Percentiles rank a stretch among this genome's conserved stretches.
Conservation (phyloP, 768 basidiomycete species). For the Podaxis sp. region DNA sequence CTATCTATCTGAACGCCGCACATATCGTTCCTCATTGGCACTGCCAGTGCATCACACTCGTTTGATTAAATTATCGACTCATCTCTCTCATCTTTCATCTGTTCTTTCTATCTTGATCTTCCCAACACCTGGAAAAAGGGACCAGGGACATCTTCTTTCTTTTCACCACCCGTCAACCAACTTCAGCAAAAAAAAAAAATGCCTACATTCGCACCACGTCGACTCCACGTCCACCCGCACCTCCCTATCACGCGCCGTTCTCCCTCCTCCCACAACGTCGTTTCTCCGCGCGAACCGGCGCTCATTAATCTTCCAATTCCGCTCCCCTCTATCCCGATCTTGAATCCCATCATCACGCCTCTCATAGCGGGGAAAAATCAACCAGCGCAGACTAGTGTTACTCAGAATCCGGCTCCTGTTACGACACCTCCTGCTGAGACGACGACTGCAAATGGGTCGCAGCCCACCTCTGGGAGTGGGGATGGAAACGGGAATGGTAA, state of each 20-base stretch:
- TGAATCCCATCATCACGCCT: slow-evolving; percentile 33
- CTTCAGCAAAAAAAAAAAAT: slow-evolving; percentile 1
- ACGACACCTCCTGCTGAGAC: slow-evolving; percentile 17
- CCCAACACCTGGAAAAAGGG: background rate
- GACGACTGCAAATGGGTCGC: slow-evolving; percentile 8
- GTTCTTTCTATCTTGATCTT: background rate
- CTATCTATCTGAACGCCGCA: background rate
- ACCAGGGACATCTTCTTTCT: background rate
- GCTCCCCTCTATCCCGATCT: slow-evolving; percentile 39
- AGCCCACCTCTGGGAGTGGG: slow-evolving; percentile 15
- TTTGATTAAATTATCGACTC: slow-evolving; percentile 9
- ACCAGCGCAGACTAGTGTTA: background rate
- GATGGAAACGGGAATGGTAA: slow-evolving; percentile 10
- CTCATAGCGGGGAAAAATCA: slow-evolving; percentile 28
- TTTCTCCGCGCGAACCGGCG: slow-evolving; percentile 31
- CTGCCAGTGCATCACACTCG: slow-evolving; percentile 2
- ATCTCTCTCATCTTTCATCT: background rate
- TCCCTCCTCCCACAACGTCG: background rate
- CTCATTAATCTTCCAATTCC: slow-evolving; percentile 37
- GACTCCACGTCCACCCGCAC: background rate
- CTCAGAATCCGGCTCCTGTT: slow-evolving; percentile 4
- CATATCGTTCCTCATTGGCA: background rate
- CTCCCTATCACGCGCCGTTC: slow-evolving; percentile 1
- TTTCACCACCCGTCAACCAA: background rate
- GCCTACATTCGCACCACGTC: slow-evolving; percentile 7